Percentiles rank a stretch among this genome's conserved stretches.
phyloP scores from a whole-genome alignment of 2,329 filamentous ascomycete species.

The Paecilomyces niveus region DNA sequence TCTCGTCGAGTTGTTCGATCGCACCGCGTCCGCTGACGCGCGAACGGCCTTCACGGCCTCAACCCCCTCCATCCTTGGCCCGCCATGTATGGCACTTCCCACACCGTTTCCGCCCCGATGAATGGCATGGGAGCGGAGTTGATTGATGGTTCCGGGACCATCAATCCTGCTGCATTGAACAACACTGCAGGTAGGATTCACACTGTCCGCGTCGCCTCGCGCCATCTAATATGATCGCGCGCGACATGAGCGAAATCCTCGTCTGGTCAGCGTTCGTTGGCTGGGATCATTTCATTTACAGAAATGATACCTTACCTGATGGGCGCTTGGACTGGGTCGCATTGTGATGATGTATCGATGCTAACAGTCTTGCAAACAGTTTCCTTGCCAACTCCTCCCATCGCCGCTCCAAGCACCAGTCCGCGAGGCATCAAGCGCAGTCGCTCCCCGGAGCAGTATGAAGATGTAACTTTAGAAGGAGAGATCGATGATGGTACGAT shows the following conservation, averaged over 20 bases:
- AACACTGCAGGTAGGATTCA: constrained; percentile 55
- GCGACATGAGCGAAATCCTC: background rate
- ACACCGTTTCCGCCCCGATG: constrained; percentile 52
- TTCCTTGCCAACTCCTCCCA: constrained; percentile 32
- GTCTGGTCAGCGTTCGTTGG: background rate
- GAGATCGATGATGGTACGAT: constrained; percentile 70
- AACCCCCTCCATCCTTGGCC: constrained; percentile 20
- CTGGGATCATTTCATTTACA: background rate
- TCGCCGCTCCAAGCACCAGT: constrained; percentile 47
- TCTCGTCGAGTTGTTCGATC: constrained; percentile 9
- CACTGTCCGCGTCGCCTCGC: background rate
- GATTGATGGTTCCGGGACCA: constrained; percentile 74
- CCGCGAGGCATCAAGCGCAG: constrained; percentile 71
- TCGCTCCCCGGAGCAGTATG: constrained; percentile 65
- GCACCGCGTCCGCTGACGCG: constrained; percentile 24
- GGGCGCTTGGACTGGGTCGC: constrained; percentile 3
- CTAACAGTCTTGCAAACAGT: constrained; percentile 29
- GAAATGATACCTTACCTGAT: background rate
- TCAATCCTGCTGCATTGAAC: constrained; percentile 83
- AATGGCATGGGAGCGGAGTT: constrained; percentile 51
- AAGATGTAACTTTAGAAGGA: constrained; percentile 49
- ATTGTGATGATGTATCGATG: constrained; percentile 20
- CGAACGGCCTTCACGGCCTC: constrained; percentile 24
- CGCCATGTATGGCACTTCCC: constrained; percentile 42
- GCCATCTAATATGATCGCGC: background rate